These are phyloP conservation scores for Polygonum maritimum DNA, from an alignment of 148 eudicot species.

Conservation along the genomic window DNA sequence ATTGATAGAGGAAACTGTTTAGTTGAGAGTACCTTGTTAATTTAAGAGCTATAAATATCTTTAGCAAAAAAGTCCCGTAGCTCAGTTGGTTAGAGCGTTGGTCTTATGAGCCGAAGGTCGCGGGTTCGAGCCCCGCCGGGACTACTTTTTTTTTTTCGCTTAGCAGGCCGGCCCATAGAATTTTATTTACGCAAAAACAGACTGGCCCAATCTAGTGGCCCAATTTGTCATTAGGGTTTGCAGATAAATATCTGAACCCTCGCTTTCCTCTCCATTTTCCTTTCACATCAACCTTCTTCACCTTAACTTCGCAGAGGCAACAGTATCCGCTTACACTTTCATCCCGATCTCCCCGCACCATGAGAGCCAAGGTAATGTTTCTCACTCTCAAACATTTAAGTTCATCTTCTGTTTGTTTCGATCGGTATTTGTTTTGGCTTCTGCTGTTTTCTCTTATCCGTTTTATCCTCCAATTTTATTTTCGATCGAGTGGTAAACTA, in stretches of 20 bases:
- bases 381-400: too few species aligned
- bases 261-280: background rate
- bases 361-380: conserved; percentile 9
- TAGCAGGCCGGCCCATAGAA: background rate
- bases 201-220: background rate
- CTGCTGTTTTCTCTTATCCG: background rate
- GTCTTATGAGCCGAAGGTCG: conserved; percentile 99
- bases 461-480: background rate
- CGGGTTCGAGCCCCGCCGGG: conserved; percentile 99
- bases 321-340: background rate
- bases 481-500: background rate
- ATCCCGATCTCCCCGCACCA: conserved; percentile 1
- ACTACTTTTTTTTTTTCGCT: conserved; percentile 13
- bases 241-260: background rate
- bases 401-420: background rate
- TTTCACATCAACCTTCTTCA: background rate
- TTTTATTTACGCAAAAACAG: too few species aligned
- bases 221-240: background rate
- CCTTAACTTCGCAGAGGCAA: background rate
- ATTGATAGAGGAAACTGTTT: too few species aligned
- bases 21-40: too few species aligned
- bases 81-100: conserved; percentile 99
- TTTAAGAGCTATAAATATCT: too few species aligned
- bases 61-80: conserved; percentile 56
- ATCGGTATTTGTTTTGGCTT: background rate